phyloP scores from a whole-genome alignment of 2,329 filamentous ascomycete species.

The Sporothrix luriei region DNA sequence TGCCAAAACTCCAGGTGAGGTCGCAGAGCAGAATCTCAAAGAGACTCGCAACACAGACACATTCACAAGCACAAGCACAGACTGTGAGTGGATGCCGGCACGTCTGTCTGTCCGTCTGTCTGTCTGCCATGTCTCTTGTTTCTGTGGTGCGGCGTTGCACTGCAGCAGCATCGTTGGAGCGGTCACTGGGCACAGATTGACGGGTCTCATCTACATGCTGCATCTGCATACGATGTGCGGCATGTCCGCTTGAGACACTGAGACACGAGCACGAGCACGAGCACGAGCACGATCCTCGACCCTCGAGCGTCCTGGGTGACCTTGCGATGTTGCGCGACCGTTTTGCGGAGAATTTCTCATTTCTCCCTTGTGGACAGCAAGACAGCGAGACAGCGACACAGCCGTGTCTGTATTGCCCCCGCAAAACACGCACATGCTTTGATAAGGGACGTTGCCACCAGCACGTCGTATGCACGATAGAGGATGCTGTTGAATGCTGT shows the following conservation, averaged over 20 bases:
- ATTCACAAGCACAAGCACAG: not conserved
- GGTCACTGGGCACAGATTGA: no score
- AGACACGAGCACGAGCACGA: no score
- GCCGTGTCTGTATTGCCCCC: not conserved
- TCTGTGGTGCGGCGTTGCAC: slow-evolving; percentile 5
- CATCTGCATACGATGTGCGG: no score
- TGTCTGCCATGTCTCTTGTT: no score
- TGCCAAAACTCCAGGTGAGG: not conserved
- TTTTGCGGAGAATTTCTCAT: slow-evolving; percentile 7
- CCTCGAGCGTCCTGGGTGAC: no score
- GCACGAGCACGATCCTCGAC: slow-evolving; percentile 2
- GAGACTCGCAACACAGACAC: not conserved
- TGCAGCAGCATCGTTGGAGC: not conserved
- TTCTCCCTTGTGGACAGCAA: not conserved
- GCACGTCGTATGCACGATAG: slow-evolving; percentile 2
- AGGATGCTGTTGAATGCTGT: no score
- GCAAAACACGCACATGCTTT: not conserved
- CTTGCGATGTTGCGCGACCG: no score
- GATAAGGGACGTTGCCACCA: not conserved
- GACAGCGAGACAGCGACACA: no score
- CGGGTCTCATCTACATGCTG: no score
- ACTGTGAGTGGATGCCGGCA: not conserved
- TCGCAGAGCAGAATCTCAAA: slow-evolving; percentile 3
- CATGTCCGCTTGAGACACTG: slow-evolving; percentile 1
- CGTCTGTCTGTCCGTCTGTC: no score